These are phyloP conservation scores for Cymodocea nodosa DNA, from an alignment of 116 monocot species.

Conservation along the genomic window DNA sequence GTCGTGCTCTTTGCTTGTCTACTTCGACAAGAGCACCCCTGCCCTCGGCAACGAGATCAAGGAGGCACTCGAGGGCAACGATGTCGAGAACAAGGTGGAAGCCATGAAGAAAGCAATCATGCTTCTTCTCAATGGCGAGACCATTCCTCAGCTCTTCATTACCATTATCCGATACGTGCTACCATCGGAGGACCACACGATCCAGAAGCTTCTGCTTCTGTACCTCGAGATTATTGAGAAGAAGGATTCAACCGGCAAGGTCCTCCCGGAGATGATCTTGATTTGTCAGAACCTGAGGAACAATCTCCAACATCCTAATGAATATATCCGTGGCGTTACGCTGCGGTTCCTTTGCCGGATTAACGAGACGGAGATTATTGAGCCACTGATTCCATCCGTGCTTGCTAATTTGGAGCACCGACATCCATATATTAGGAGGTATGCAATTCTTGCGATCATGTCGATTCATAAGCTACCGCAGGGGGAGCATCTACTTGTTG, in stretches of 20 bases:
- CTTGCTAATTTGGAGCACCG: conserved; percentile 67
- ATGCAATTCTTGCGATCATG: conserved; percentile 53
- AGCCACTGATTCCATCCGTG: conserved; percentile 64
- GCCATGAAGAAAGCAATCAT: conserved; percentile 86
- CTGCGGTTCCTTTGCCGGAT: conserved; percentile 73
- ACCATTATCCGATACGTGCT: conserved; percentile 88
- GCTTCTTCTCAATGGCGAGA: conserved; percentile 85
- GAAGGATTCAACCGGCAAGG: conserved; percentile 48
- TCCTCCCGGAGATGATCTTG: conserved; percentile 86
- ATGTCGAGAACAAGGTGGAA: conserved; percentile 50
- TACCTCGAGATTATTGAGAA: conserved; percentile 91
- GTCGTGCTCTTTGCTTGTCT: conserved; percentile 58
- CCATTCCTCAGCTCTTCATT: conserved; percentile 82
- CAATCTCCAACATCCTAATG: conserved; percentile 85
- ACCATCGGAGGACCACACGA: conserved; percentile 79
- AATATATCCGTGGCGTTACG: conserved; percentile 81
- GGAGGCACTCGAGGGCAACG: conserved; percentile 64
- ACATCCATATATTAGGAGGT: conserved; percentile 55
- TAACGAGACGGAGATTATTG: conserved; percentile 68
- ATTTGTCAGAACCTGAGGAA: conserved; percentile 83
- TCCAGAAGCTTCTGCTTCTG: conserved; percentile 83
- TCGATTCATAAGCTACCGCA: conserved; percentile 49
- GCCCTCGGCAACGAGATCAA: conserved; percentile 85
- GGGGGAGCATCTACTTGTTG: conserved; percentile 68
- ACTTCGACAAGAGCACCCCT: conserved; percentile 89